A percentile compares a stretch with the other conserved stretches of the same genome.
Evolutionary conservation across 306 rosid species (phyloP).

Genomic region (Cicer arietinum): DNA sequence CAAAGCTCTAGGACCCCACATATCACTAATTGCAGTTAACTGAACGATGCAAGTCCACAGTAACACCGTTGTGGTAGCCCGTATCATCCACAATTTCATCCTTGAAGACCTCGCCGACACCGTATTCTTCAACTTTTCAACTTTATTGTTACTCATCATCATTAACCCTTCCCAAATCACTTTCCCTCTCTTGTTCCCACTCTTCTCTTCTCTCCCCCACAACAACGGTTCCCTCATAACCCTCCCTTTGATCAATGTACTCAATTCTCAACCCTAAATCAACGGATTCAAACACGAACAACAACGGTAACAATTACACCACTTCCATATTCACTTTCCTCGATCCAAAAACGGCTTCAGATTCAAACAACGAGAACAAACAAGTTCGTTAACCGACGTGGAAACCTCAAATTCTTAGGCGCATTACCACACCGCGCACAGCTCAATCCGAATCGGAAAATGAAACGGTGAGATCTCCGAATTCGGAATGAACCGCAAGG

Average conservation of each 20-base stretch:
- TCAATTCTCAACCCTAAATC: constrained; percentile 43
- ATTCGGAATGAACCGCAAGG: not conserved
- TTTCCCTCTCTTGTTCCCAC: constrained; percentile 51
- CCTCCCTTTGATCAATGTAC: constrained; percentile 47
- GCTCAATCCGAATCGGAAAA: constrained; percentile 29
- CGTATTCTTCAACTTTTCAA: constrained; percentile 61
- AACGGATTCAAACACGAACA: not conserved
- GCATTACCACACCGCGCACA: constrained; percentile 35
- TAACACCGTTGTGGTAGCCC: constrained; percentile 80
- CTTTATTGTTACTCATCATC: constrained; percentile 59
- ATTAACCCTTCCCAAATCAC: constrained; percentile 60
- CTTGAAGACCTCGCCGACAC: constrained; percentile 67
- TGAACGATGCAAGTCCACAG: constrained; percentile 92
- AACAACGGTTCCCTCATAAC: constrained; percentile 42
- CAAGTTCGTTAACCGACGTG: not conserved
- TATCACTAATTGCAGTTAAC: constrained; percentile 83
- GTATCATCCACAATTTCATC: constrained; percentile 87
- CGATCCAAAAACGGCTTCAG: constrained; percentile 28
- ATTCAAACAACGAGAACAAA: not conserved
- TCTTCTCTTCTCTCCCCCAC: constrained; percentile 45
- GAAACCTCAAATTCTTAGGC: constrained; percentile 8
- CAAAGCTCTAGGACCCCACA: constrained; percentile 93
- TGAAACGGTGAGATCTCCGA: constrained; percentile 34
- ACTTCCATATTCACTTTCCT: not conserved
- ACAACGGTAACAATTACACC: not conserved